These are phyloP conservation scores for Lentinula aciculospora DNA, from an alignment of 768 basidiomycete species.

Conservation along the genomic window DNA sequence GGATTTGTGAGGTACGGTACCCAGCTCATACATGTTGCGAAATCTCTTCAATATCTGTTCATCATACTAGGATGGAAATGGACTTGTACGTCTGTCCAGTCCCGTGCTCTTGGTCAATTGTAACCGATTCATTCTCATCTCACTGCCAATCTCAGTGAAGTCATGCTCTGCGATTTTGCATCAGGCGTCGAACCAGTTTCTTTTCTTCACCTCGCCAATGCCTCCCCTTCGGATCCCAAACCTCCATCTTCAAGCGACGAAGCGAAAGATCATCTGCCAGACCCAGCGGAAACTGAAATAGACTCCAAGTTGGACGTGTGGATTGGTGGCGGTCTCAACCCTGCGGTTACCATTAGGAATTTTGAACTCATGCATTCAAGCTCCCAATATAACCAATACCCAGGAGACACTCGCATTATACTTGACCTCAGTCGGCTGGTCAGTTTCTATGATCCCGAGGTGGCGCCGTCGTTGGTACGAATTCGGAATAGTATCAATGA, in stretches of 20 bases:
- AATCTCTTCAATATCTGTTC: too few relatives aligned
- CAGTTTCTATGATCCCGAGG: background rate
- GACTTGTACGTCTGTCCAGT: slow-evolving; percentile 31
- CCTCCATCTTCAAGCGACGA: background rate
- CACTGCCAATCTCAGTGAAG: slow-evolving; percentile 30
- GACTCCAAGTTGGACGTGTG: background rate
- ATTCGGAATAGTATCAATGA: slow-evolving; percentile 25
- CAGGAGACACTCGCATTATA: slow-evolving; percentile 27
- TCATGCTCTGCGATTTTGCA: slow-evolving; percentile 43
- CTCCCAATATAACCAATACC: background rate
- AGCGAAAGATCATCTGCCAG: background rate
- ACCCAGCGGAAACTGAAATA: background rate
- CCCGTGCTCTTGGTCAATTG: background rate
- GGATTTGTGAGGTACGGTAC: slow-evolving; percentile 37
- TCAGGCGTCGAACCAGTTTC: slow-evolving; percentile 32
- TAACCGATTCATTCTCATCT: background rate
- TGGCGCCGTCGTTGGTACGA: background rate
- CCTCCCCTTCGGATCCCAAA: background rate
- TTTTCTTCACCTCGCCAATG: slow-evolving; percentile 25
- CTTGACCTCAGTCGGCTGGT: background rate
- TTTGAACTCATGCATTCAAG: background rate
- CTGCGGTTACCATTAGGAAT: background rate
- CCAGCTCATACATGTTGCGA: too few relatives aligned
- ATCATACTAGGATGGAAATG: slow-evolving; percentile 36
- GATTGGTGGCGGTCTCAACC: background rate